A percentile compares a stretch with the other conserved stretches of the same genome.
Evolutionary conservation across 2,329 filamentous ascomycete genomes (phyloP).

Genomic region (Tolypocladium endophyticum): DNA sequence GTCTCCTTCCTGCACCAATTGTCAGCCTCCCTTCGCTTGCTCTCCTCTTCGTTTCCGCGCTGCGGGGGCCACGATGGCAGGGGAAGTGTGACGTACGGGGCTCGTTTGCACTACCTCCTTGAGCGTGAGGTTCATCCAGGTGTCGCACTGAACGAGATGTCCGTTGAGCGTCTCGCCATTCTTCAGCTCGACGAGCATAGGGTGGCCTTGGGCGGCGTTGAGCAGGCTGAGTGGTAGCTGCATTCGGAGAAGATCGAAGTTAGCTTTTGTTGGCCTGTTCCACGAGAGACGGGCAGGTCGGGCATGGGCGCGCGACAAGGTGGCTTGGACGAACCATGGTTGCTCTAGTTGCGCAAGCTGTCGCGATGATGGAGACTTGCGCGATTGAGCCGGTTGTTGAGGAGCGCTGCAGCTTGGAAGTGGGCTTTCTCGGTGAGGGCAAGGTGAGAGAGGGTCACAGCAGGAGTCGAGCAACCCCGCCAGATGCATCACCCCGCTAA

Average conservation of each 20-base stretch:
- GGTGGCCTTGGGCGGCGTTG: conserved; percentile 92
- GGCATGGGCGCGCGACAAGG: neutral
- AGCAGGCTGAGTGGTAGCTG: conserved; percentile 71
- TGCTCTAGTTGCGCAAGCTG: neutral
- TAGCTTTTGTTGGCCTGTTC: conserved; percentile 6
- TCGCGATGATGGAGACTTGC: neutral
- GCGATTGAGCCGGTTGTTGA: neutral
- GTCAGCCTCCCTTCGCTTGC: neutral
- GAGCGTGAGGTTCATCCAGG: conserved; percentile 98
- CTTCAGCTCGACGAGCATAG: conserved; percentile 96
- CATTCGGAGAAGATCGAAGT: conserved; percentile 3
- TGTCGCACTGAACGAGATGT: conserved; percentile 92
- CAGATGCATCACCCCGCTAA: conserved; percentile 17
- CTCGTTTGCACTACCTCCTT: conserved; percentile 97
- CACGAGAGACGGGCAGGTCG: neutral
- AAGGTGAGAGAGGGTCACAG: conserved; percentile 13
- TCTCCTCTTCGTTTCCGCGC: neutral
- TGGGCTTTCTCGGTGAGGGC: neutral
- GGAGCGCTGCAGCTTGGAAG: neutral
- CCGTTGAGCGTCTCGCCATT: conserved; percentile 96
- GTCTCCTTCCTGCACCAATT: conserved; percentile 60
- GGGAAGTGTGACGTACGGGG: conserved; percentile 43
- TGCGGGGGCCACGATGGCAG: neutral
- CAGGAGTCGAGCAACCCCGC: conserved; percentile 11
- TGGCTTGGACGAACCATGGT: neutral